phyloP scores from a whole-genome alignment of 2,329 filamentous ascomycete genomes.

The Tolypocladium paradoxum region DNA sequence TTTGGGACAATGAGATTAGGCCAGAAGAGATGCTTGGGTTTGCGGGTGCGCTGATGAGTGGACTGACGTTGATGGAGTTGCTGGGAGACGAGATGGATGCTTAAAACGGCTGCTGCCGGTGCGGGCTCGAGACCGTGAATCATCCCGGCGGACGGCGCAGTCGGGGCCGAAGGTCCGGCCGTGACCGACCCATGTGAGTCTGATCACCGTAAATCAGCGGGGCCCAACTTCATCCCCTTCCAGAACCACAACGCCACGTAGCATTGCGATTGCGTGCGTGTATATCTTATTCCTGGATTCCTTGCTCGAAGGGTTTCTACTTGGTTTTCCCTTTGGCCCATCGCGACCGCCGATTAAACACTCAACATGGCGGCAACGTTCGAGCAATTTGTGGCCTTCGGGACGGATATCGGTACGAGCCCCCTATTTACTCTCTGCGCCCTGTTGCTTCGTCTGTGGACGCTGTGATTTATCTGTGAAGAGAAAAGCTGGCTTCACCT shows the following conservation, averaged over 20 bases:
- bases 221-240: neutral
- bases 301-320: no score
- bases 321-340: neutral
- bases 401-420: constrained; percentile 33
- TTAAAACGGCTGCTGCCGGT: no score
- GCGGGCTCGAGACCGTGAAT: no score
- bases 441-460: neutral
- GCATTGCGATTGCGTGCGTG: neutral
- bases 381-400: constrained; percentile 31
- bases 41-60: no score
- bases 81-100: no score
- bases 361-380: constrained; percentile 14
- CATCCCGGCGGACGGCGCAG: neutral
- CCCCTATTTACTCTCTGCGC: neutral
- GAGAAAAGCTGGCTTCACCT: neutral
- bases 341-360: neutral
- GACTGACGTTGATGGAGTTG: no score
- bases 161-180: neutral
- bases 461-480: neutral
- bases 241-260: neutral
- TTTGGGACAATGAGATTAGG: no score
- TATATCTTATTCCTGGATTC: neutral
- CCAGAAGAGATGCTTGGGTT: no score
- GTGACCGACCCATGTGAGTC: neutral
- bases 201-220: neutral